A percentile compares a stretch with the other conserved stretches of the same genome.
Evolutionary conservation across 192 early-diverging fungal species (phyloP).

Genomic region (Coemansia sp.): DNA sequence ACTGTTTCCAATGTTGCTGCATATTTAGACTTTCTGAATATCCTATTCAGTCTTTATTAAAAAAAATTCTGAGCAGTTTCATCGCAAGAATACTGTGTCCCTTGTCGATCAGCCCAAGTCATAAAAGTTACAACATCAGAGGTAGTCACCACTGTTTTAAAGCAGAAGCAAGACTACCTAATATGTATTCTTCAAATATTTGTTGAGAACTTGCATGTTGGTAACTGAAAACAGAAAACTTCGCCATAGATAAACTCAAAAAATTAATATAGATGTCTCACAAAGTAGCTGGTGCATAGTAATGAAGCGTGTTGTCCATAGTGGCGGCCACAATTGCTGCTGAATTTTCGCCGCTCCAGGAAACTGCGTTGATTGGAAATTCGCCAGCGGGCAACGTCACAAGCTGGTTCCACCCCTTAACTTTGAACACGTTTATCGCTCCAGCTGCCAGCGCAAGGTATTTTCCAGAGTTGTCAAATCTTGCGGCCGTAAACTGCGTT

Average conservation of each 20-base stretch:
- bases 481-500: constrained; percentile 21
- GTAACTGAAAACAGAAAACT: too few species aligned
- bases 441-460: constrained; percentile 74
- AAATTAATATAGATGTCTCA: background rate
- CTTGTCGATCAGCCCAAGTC: too few species aligned
- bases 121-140: too few species aligned
- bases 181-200: too few species aligned
- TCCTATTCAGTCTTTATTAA: too few species aligned
- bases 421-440: constrained; percentile 63
- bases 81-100: too few species aligned
- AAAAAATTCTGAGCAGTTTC: too few species aligned
- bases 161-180: too few species aligned
- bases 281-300: constrained; percentile 10
- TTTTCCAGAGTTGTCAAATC: constrained; percentile 81
- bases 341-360: constrained; percentile 2
- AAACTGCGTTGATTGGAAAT: background rate
- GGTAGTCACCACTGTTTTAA: too few species aligned
- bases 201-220: too few species aligned
- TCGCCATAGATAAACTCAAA: background rate
- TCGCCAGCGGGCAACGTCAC: constrained; percentile 9
- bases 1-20: too few species aligned
- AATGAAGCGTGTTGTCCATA: constrained; percentile 22
- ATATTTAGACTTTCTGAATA: too few species aligned
- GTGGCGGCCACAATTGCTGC: constrained; percentile 12
- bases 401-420: constrained; percentile 62